Conservation (phyloP, 805 yeast genomes). For the Saturnispora zaruensis region DNA sequence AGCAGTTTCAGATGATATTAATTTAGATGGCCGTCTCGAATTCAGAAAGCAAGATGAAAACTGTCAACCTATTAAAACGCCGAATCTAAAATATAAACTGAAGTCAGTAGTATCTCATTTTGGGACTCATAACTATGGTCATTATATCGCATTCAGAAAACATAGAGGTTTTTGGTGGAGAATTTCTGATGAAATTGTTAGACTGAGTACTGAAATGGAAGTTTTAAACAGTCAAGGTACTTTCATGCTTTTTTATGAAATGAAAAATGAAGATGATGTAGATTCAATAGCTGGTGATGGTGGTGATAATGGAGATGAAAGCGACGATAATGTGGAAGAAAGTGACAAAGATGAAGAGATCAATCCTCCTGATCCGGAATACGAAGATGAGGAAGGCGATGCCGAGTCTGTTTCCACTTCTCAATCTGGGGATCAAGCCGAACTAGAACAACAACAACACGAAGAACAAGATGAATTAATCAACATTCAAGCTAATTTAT, state of each 20-base stretch:
- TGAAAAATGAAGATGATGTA: constrained; percentile 27
- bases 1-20: constrained; percentile 59
- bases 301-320: constrained; percentile 13
- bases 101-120: constrained; percentile 87
- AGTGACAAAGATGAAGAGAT: constrained; percentile 11
- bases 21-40: constrained; percentile 70
- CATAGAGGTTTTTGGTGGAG: constrained; percentile 91
- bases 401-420: not conserved
- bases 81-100: constrained; percentile 49
- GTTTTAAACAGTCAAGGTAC: constrained; percentile 80
- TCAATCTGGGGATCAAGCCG: constrained; percentile 7
- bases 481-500: not conserved
- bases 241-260: constrained; percentile 86
- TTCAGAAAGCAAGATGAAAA: constrained; percentile 55
- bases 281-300: constrained; percentile 29
- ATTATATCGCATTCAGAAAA: constrained; percentile 81
- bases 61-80: constrained; percentile 4
- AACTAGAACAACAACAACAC: not conserved
- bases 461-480: not conserved
- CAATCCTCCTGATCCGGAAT: constrained; percentile 9
- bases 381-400: constrained; percentile 5
- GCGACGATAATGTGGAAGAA: constrained; percentile 12
- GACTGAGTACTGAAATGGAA: constrained; percentile 70
- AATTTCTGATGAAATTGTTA: constrained; percentile 82
- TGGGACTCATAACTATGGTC: constrained; percentile 97